phyloP scores from a whole-genome alignment of 805 yeast genomes.

The Candida boleticola region DNA sequence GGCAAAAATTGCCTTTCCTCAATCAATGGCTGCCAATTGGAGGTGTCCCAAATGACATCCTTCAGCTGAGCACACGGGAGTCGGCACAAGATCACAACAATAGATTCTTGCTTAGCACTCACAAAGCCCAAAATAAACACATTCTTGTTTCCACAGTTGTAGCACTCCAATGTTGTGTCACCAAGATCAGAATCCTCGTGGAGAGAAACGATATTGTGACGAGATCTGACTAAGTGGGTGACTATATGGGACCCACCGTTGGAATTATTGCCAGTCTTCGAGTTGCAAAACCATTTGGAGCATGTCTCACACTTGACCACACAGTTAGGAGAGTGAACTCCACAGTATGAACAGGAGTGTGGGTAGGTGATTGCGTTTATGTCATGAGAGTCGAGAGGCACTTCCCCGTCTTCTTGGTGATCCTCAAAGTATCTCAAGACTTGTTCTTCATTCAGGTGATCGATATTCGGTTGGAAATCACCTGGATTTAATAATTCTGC shows the following conservation, averaged over 20 bases:
- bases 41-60: constrained; percentile 81
- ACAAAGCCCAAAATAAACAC: constrained; percentile 83
- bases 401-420: not conserved
- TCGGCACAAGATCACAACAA: constrained; percentile 83
- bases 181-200: constrained; percentile 84
- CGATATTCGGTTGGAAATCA: not conserved
- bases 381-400: not conserved
- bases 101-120: constrained; percentile 80
- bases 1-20: constrained; percentile 74
- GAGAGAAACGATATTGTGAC: constrained; percentile 69
- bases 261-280: constrained; percentile 44
- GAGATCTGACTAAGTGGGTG: constrained; percentile 77
- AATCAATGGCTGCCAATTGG: constrained; percentile 83
- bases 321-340: constrained; percentile 58
- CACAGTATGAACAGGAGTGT: constrained; percentile 66
- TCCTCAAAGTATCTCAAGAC: not conserved
- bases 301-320: constrained; percentile 78
- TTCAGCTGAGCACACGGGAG: constrained; percentile 81
- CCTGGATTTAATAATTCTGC: not conserved
- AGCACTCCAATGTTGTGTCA: constrained; percentile 85
- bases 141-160: constrained; percentile 81
- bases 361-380: not conserved
- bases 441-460: not conserved
- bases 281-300: constrained; percentile 87
- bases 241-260: constrained; percentile 72